phyloP scores from a whole-genome alignment of 352 stramenopile genomes.

The Phytophthora pinifolia region DNA sequence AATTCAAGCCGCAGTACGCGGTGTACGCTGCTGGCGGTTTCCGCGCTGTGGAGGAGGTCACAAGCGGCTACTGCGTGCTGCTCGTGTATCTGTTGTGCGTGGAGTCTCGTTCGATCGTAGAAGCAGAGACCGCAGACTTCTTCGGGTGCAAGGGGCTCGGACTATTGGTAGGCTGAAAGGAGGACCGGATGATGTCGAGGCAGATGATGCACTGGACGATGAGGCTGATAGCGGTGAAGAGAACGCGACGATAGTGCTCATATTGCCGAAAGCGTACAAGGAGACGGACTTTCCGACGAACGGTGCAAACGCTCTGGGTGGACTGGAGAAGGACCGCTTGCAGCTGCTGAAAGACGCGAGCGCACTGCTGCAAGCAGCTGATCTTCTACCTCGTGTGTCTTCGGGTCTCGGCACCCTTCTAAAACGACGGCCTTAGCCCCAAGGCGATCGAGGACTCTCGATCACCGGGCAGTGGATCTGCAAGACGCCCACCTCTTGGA shows the following conservation, averaged over 20 bases:
- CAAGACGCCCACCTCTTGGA: background rate
- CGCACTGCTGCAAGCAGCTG: slow-evolving; percentile 3
- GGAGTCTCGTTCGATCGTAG: no score
- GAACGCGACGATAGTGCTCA: background rate
- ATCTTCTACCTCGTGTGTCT: slow-evolving; percentile 5
- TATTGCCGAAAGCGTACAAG: slow-evolving; percentile 4
- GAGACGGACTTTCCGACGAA: background rate
- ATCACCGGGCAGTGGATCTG: background rate
- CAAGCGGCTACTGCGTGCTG: no score
- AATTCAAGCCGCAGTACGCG: slow-evolving; percentile 5
- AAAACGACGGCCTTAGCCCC: background rate
- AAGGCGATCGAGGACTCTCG: background rate
- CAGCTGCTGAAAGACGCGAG: slow-evolving; percentile 9
- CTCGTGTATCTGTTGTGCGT: no score
- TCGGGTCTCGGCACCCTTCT: background rate
- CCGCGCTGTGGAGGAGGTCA: no score
- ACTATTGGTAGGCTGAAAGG: background rate
- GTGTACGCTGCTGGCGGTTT: no score
- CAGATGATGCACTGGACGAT: background rate
- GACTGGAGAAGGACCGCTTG: slow-evolving; percentile 3
- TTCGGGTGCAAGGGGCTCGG: slow-evolving; percentile 2
- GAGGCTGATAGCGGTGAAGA: background rate
- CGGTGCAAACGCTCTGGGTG: slow-evolving; percentile 1
- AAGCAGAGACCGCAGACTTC: background rate
- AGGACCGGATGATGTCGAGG: background rate